A percentile compares a stretch with the other conserved stretches of the same genome.
Conservation (phyloP, 805 yeast genomes). For the Candida saitoana region DNA sequence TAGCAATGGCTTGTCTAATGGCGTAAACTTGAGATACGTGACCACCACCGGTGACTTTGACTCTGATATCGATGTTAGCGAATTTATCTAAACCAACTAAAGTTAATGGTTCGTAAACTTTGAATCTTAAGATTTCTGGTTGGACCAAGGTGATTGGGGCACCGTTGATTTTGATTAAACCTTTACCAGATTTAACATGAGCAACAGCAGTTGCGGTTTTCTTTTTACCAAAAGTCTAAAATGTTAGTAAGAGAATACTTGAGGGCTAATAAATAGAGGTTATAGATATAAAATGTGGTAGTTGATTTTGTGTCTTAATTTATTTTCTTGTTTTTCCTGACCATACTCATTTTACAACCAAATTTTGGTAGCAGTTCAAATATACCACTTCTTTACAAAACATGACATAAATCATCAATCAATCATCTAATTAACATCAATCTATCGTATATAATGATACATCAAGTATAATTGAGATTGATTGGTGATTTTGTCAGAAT, state of each 20-base stretch:
- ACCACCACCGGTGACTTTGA: conserved; percentile 99
- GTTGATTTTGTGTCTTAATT: too few species aligned
- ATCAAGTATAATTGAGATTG: too few species aligned
- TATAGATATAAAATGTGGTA: background rate
- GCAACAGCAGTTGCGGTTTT: conserved; percentile 99
- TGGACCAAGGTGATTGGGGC: conserved; percentile 98
- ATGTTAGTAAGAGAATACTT: conserved; percentile 25
- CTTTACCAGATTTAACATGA: conserved; percentile 98
- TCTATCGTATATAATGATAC: too few species aligned
- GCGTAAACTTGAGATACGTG: conserved; percentile 99
- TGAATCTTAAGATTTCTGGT: conserved; percentile 99
- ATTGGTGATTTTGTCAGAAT: too few species aligned
- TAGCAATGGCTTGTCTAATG: conserved; percentile 99
- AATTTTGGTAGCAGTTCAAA: too few species aligned
- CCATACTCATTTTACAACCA: too few species aligned
- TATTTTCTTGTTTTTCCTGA: too few species aligned
- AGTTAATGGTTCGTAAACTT: conserved; percentile 99
- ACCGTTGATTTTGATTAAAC: conserved; percentile 99
- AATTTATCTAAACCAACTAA: conserved; percentile 98
- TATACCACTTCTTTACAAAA: too few species aligned
- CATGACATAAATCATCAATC: too few species aligned
- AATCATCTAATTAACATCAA: too few species aligned
- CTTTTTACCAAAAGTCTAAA: conserved; percentile 98
- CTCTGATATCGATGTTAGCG: conserved; percentile 97
- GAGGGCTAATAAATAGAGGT: too few species aligned